phyloP scores from a whole-genome alignment of 306 rosid species.

The Cyclanthera cordifolia region DNA sequence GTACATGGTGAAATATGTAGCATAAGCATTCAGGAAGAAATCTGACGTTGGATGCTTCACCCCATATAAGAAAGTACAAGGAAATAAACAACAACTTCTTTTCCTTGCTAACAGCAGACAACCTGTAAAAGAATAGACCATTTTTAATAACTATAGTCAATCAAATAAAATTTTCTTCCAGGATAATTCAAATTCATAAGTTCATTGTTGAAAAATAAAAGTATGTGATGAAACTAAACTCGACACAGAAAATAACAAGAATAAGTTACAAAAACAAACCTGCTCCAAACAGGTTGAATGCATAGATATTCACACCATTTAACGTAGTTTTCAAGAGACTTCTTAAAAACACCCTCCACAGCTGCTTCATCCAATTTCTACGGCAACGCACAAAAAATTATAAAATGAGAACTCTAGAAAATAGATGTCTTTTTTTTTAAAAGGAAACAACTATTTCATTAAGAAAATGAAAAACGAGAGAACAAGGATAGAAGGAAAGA shows the following conservation, averaged over 20 bases:
- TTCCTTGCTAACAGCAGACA: slow-evolving; percentile 56
- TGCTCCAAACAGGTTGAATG: slow-evolving; percentile 90
- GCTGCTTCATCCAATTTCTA: slow-evolving; percentile 82
- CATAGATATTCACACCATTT: slow-evolving; percentile 74
- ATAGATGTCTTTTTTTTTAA: too few relatives aligned
- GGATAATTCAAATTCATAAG: background rate
- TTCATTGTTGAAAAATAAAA: slow-evolving; percentile 11
- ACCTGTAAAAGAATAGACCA: slow-evolving; percentile 31
- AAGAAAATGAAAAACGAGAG: too few relatives aligned
- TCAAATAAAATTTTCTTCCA: background rate
- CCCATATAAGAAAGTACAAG: slow-evolving; percentile 79
- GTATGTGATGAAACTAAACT: slow-evolving; percentile 8
- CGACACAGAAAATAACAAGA: slow-evolving; percentile 11
- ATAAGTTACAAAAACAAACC: slow-evolving; percentile 27
- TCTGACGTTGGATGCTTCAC: slow-evolving; percentile 84
- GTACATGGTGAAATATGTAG: slow-evolving; percentile 97
- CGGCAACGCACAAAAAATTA: slow-evolving; percentile 5
- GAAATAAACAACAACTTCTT: slow-evolving; percentile 58
- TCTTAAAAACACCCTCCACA: slow-evolving; percentile 42
- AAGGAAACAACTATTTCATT: too few relatives aligned
- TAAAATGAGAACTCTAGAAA: background rate
- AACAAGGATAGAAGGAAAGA: too few relatives aligned
- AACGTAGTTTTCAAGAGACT: slow-evolving; percentile 75
- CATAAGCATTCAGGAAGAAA: slow-evolving; percentile 97
- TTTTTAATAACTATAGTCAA: background rate